These are phyloP conservation scores for Stereum hirsutum DNA, from an alignment of 1,284 basidiomycete species.

Conservation along the genomic window DNA sequence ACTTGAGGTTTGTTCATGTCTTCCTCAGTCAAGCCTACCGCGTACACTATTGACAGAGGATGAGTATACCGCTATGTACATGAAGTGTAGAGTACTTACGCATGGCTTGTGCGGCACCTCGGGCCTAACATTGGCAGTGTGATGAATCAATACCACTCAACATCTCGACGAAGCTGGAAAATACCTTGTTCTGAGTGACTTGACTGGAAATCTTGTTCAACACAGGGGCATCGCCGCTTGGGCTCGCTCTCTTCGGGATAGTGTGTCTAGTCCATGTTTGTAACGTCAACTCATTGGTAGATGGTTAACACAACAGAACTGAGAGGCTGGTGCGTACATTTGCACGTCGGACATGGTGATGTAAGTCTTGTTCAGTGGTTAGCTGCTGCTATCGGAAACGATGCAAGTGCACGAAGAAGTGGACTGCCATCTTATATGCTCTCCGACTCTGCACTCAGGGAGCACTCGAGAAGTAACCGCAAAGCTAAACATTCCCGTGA, in stretches of 20 bases:
- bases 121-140: conserved; percentile 35
- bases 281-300: too few relatives aligned
- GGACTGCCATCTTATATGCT: too few relatives aligned
- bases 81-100: conserved; percentile 32
- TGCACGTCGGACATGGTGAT: conserved; percentile 34
- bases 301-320: conserved; percentile 1
- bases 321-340: conserved; percentile 31
- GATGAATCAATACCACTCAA: too few relatives aligned
- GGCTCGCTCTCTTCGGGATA: conserved; percentile 30
- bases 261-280: conserved; percentile 35
- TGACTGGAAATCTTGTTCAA: conserved; percentile 66
- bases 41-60: conserved; percentile 47
- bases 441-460: too few relatives aligned
- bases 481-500: too few relatives aligned
- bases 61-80: conserved; percentile 4
- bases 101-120: conserved; percentile 77
- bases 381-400: too few relatives aligned
- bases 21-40: conserved; percentile 63
- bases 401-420: too few relatives aligned
- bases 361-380: too few relatives aligned
- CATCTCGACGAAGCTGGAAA: conserved; percentile 2
- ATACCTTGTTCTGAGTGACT: conserved; percentile 65
- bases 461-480: too few relatives aligned
- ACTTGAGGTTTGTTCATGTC: conserved; percentile 82
- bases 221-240: conserved; percentile 29